Conservation (phyloP, 345 rosid species). For the Erodium maritimum region DNA sequence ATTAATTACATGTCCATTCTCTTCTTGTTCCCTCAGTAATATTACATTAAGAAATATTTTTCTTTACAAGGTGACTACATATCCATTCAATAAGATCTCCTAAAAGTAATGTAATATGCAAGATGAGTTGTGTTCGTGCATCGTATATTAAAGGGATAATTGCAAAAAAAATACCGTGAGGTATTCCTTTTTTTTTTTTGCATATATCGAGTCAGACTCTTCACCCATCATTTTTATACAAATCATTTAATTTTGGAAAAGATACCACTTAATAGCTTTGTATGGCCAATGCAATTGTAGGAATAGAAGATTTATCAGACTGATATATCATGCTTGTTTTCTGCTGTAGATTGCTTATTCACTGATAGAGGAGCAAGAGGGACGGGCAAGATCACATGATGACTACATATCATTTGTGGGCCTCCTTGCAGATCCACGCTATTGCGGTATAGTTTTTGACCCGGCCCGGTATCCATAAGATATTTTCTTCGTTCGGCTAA, state of each 20-base stretch:
- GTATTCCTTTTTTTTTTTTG: too few species aligned
- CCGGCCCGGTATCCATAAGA: slow-evolving; percentile 22
- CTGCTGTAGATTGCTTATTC: slow-evolving; percentile 66
- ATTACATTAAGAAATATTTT: not conserved
- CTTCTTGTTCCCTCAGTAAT: not conserved
- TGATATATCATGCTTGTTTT: not conserved
- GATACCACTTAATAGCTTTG: too few species aligned
- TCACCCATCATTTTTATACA: too few species aligned
- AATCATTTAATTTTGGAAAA: too few species aligned
- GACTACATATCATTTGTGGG: slow-evolving; percentile 88
- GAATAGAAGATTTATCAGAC: too few species aligned
- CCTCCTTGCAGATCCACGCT: slow-evolving; percentile 93
- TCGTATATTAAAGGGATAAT: too few species aligned
- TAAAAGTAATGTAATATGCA: too few species aligned
- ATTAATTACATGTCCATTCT: not conserved
- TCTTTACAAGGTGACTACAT: not conserved
- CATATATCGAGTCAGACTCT: too few species aligned
- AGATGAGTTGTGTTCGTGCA: too few species aligned
- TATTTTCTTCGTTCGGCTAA: not conserved
- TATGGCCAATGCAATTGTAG: too few species aligned
- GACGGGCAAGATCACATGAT: slow-evolving; percentile 42
- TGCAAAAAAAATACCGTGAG: too few species aligned
- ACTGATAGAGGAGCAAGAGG: slow-evolving; percentile 88
- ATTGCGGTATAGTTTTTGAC: slow-evolving; percentile 57
- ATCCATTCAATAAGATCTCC: too few species aligned